These are phyloP conservation scores for Claviceps quebecensis DNA, from an alignment of 2,329 filamentous ascomycete genomes.

Conservation along the genomic window DNA sequence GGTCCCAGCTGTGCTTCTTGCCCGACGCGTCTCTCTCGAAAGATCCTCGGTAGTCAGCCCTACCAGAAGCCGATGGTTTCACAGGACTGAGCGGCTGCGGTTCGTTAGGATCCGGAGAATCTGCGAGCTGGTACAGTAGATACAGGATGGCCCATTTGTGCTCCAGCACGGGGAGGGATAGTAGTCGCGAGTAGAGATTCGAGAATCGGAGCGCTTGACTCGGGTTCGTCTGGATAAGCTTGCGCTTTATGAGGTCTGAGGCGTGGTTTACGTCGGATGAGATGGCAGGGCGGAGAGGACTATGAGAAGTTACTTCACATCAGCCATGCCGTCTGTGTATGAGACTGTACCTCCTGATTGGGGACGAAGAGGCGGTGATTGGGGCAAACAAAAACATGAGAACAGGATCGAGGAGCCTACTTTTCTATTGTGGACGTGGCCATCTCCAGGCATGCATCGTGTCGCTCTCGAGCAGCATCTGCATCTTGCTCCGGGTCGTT, in stretches of 20 bases:
- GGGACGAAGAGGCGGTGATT: background rate
- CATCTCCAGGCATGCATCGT: constrained; percentile 45
- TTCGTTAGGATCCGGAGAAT: constrained; percentile 44
- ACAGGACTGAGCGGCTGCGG: constrained; percentile 32
- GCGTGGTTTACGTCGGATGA: constrained; percentile 77
- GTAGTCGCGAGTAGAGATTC: constrained; percentile 76
- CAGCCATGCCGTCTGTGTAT: background rate
- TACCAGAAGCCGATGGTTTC: constrained; percentile 20
- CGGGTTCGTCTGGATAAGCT: constrained; percentile 64
- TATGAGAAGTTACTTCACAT: constrained; percentile 10
- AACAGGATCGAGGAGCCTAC: constrained; percentile 18
- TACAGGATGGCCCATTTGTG: constrained; percentile 97
- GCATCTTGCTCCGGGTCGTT: constrained; percentile 51
- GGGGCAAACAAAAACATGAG: too few relatives aligned
- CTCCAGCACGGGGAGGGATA: constrained; percentile 81
- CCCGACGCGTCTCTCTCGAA: constrained; percentile 20
- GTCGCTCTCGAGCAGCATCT: constrained; percentile 51
- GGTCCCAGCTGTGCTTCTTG: constrained; percentile 24
- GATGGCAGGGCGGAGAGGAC: constrained; percentile 38
- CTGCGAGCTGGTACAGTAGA: constrained; percentile 71
- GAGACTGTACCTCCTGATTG: background rate
- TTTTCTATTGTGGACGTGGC: constrained; percentile 37
- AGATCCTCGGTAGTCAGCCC: constrained; percentile 22
- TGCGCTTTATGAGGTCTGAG: constrained; percentile 80
- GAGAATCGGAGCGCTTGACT: constrained; percentile 74